Conservation (phyloP, 2,329 filamentous ascomycete genomes). For the Beauveria medogensis region DNA sequence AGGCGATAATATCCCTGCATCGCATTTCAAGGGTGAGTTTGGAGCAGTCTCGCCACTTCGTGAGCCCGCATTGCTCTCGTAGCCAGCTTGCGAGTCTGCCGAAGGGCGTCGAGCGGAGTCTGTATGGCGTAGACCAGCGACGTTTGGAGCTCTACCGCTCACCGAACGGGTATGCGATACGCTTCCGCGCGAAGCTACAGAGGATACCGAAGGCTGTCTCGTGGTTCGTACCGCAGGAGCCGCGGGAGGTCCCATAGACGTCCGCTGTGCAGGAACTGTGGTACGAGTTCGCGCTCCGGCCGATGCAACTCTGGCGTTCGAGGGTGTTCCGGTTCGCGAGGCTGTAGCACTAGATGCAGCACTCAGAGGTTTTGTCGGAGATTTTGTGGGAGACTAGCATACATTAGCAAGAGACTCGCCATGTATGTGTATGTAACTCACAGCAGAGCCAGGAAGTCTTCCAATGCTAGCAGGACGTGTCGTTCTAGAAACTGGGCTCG, state of each 20-base stretch:
- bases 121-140: constrained; percentile 32
- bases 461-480: constrained; percentile 48
- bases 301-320: constrained; percentile 41
- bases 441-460: constrained; percentile 31
- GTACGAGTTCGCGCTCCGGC: constrained; percentile 44
- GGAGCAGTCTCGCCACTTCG: constrained; percentile 16
- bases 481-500: constrained; percentile 56
- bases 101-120: constrained; percentile 36
- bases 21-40: constrained; percentile 41
- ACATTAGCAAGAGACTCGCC: not conserved
- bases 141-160: constrained; percentile 31
- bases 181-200: constrained; percentile 26
- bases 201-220: constrained; percentile 37
- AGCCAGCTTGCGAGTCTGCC: constrained; percentile 36
- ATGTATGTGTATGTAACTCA: not conserved
- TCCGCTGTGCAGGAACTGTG: constrained; percentile 44
- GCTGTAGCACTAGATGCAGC: constrained; percentile 48
- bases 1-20: constrained; percentile 41
- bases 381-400: constrained; percentile 64
- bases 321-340: constrained; percentile 58
- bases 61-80: constrained; percentile 29
- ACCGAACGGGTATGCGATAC: constrained; percentile 28
- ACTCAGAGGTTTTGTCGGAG: constrained; percentile 65
- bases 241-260: constrained; percentile 61
- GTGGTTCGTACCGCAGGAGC: constrained; percentile 35